phyloP scores from a whole-genome alignment of 2,329 filamentous ascomycete genomes.

The Claviceps capensis region DNA sequence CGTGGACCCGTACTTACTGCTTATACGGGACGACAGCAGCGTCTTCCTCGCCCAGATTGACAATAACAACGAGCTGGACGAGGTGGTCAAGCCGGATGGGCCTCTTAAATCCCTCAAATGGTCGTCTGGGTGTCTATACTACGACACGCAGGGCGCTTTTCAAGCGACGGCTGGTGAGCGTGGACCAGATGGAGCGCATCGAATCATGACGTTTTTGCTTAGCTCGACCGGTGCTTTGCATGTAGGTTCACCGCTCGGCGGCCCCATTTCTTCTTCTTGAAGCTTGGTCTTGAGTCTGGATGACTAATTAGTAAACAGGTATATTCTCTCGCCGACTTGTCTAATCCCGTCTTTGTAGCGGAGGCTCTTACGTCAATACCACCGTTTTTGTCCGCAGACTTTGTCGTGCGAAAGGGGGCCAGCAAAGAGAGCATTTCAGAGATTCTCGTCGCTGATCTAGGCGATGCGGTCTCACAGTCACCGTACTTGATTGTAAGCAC shows the following conservation, averaged over 20 bases:
- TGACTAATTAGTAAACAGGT: constrained; percentile 33
- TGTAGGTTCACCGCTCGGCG: constrained; percentile 33
- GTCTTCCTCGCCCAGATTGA: constrained; percentile 69
- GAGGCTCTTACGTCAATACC: constrained; percentile 70
- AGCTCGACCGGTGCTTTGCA: constrained; percentile 60
- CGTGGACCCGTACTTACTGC: constrained; percentile 69
- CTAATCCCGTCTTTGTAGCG: constrained; percentile 56
- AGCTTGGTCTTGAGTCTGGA: too few species aligned
- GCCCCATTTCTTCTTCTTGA: too few species aligned
- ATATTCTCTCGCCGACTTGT: constrained; percentile 62
- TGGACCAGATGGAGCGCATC: constrained; percentile 26
- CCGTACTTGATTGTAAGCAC: constrained; percentile 68
- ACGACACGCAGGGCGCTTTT: constrained; percentile 48
- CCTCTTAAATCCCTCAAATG: constrained; percentile 52
- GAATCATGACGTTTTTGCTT: constrained; percentile 63
- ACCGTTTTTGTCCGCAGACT: constrained; percentile 59
- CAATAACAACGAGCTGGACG: constrained; percentile 66
- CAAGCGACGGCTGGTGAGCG: constrained; percentile 22
- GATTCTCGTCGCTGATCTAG: constrained; percentile 71
- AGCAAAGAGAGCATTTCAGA: constrained; percentile 64
- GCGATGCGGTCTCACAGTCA: constrained; percentile 53
- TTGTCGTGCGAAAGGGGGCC: constrained; percentile 52
- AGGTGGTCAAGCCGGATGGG: constrained; percentile 52
- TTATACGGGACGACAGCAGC: constrained; percentile 73
- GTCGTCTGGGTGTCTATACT: constrained; percentile 72